phyloP scores from a whole-genome alignment of 2,329 filamentous ascomycete genomes.

The Colletotrichum sp. region DNA sequence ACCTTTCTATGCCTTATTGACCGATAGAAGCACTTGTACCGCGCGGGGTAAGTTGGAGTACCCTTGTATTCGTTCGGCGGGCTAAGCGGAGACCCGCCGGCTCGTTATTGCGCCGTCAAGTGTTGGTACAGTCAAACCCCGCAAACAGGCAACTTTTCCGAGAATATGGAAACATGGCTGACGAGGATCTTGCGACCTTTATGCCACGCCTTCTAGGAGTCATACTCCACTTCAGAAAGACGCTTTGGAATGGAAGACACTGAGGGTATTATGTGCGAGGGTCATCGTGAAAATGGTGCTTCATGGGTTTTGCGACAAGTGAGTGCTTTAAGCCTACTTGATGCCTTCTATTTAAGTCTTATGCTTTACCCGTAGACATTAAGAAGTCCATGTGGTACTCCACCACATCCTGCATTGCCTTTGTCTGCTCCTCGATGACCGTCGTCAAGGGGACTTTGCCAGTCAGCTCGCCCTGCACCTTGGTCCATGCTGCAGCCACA shows the following conservation, averaged over 20 bases:
- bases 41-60: not conserved
- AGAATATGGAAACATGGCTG: not conserved
- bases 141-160: not conserved
- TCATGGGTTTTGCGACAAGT: not conserved
- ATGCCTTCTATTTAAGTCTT: not conserved
- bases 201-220: not conserved
- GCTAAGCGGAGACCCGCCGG: not conserved
- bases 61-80: not conserved
- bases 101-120: not conserved
- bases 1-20: not conserved
- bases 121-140: not conserved
- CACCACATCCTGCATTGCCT: conserved; percentile 52
- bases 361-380: not conserved
- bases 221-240: not conserved
- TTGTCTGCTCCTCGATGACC: conserved; percentile 52
- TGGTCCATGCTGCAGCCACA: conserved; percentile 56
- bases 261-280: not conserved
- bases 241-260: not conserved
- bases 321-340: not conserved
- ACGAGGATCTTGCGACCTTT: not conserved
- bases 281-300: not conserved
- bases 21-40: not conserved
- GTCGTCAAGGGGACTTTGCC: conserved; percentile 49
- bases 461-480: conserved; percentile 49
- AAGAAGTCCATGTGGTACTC: conserved; percentile 47